These are phyloP conservation scores for Mycoemilia scoparia DNA, from an alignment of 192 early-diverging fungal genomes.

Conservation along the genomic window DNA sequence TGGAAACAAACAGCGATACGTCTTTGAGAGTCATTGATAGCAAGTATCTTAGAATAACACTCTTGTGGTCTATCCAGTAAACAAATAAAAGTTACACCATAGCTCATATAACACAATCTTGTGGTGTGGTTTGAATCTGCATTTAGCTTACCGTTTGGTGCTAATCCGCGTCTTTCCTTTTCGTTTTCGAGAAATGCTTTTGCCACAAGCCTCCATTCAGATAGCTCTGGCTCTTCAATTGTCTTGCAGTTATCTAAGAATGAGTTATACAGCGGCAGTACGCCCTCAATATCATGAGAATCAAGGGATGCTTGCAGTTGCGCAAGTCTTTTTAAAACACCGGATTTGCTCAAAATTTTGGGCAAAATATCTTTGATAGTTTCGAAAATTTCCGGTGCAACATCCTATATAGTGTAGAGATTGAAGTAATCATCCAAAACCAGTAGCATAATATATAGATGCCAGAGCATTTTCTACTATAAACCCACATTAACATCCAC, in stretches of 20 bases:
- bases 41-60: constrained; percentile 18
- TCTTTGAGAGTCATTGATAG: constrained; percentile 61
- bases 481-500: no score
- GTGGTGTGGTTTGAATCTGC: no score
- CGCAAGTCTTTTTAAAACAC: constrained; percentile 25
- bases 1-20: constrained; percentile 46
- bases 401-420: no score
- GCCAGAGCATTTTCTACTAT: background rate
- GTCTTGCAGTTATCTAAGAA: constrained; percentile 22
- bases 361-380: constrained; percentile 13
- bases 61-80: background rate
- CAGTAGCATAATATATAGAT: background rate
- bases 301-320: constrained; percentile 34
- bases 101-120: no score
- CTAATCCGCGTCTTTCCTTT: no score
- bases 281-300: constrained; percentile 35
- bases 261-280: constrained; percentile 13
- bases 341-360: constrained; percentile 23
- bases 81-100: background rate
- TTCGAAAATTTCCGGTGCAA: background rate
- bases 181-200: no score
- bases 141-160: no score
- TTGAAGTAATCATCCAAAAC: no score
- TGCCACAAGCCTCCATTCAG: no score
- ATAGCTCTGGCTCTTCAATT: constrained; percentile 12